Conservation (phyloP, 768 basidiomycete species). For the Rhizopogon sp. region DNA sequence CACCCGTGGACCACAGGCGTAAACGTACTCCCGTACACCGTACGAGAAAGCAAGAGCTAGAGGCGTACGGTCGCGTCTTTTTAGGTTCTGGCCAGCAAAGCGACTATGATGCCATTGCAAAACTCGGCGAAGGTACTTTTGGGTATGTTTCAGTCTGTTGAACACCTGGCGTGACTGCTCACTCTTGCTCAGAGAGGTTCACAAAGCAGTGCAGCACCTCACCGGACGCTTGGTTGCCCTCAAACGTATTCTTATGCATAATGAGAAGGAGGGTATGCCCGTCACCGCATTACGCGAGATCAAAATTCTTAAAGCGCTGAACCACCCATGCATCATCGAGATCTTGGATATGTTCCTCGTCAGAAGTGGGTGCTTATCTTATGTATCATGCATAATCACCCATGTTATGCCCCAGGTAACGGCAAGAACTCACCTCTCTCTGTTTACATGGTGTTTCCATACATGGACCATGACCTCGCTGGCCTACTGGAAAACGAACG, state of each 20-base stretch:
- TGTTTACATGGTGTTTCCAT: constrained; percentile 98
- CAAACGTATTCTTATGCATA: constrained; percentile 95
- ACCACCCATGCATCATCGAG: constrained; percentile 81
- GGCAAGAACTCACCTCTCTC: constrained; percentile 65
- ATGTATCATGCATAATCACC: neutral
- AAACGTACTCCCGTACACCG: constrained; percentile 44
- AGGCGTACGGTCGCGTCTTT: constrained; percentile 64
- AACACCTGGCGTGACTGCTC: constrained; percentile 6
- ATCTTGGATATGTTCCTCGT: constrained; percentile 92
- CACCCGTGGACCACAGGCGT: constrained; percentile 13
- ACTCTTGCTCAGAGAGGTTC: constrained; percentile 64
- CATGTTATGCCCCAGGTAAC: constrained; percentile 38
- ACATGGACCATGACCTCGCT: constrained; percentile 99
- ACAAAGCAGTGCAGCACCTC: constrained; percentile 70
- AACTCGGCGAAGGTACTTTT: constrained; percentile 96
- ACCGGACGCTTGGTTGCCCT: constrained; percentile 71
- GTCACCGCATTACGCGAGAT: constrained; percentile 96
- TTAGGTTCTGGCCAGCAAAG: constrained; percentile 63
- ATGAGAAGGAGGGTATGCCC: constrained; percentile 95
- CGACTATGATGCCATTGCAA: constrained; percentile 79
- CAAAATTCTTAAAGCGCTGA: constrained; percentile 88
- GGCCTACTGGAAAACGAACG: constrained; percentile 90
- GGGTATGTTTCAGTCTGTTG: constrained; percentile 52
- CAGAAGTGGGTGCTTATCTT: constrained; percentile 46
- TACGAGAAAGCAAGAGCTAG: constrained; percentile 58